Evolutionary conservation across 768 basidiomycete species (phyloP), one percentile per base, ranked within the genome.

Genomic region (Podaxis rugospora): DNA sequence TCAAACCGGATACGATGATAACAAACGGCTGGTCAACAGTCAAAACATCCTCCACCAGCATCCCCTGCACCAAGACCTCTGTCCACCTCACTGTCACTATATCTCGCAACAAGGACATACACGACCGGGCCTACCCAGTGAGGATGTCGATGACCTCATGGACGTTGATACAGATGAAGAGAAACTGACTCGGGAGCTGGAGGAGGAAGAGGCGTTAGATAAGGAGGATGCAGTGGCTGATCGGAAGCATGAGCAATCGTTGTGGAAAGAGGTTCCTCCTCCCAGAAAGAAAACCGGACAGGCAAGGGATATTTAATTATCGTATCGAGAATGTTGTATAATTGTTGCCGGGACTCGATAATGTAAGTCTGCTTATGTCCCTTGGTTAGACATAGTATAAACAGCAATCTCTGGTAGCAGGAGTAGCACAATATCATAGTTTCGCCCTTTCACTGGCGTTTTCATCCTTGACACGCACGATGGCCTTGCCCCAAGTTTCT

Each of bases 401-500:
- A 6, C 9, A 44, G 18, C 18, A 44, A 44, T 18, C n/a, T 44
- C 16, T 13, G 6, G 9, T 5, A n/a, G 21, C 5, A 44, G 51
- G 18, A 49, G 7, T 32, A 9, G 32, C 36, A 61, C 7, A 28
- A 35, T 54, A 21, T 68, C 55, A 82, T 44, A 87, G 71, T 67
- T 79, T 87, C 3, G 83, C 74, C 55, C 64, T 76, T 57, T 66
- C 66, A 0, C 40, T 65, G 25, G 53, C 56, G 2, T 67, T 68
- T 10, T 87, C 84, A 27, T 85, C 80, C 55, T 77, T 80, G 51
- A 98, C 71, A 53, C 77, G 79, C 6, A 92, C 82, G 25, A 95
- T 77, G 0, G 80, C 90, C 69, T 98, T 98, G 0, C 96, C 96
- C 92, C 94, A 98, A 4, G 94, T 95, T 74, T 92, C 83, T 64